These are phyloP conservation scores for Paraphaeosphaeria minitans DNA, from an alignment of 2,329 filamentous ascomycete genomes.

Conservation along the genomic window DNA sequence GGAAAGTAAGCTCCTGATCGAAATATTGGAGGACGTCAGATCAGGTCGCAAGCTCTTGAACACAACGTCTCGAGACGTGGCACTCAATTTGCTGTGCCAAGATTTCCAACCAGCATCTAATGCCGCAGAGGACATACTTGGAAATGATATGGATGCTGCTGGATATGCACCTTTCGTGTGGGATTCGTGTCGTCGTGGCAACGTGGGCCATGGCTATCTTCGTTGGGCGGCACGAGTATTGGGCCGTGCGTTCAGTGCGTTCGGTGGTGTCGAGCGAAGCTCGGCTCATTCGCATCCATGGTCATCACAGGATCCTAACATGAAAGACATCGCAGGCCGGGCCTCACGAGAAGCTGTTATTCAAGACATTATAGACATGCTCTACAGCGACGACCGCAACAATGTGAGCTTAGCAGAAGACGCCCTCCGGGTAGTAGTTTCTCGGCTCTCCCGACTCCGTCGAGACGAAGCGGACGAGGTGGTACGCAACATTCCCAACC, in stretches of 20 bases:
- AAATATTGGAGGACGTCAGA: slow-evolving; percentile 75
- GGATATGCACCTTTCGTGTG: slow-evolving; percentile 71
- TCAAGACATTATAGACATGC: slow-evolving; percentile 42
- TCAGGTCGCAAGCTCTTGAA: slow-evolving; percentile 69
- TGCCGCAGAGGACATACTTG: slow-evolving; percentile 69
- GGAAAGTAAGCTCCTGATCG: slow-evolving; percentile 81
- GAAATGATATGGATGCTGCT: slow-evolving; percentile 67
- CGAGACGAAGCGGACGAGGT: slow-evolving; percentile 35
- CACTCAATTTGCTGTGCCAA: slow-evolving; percentile 73
- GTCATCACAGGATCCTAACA: slow-evolving; percentile 23
- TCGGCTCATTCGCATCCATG: slow-evolving; percentile 32
- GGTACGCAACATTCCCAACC: slow-evolving; percentile 34
- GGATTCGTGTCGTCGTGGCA: slow-evolving; percentile 72
- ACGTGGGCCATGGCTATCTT: slow-evolving; percentile 71
- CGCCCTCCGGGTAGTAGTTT: slow-evolving; percentile 40
- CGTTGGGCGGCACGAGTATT: slow-evolving; percentile 86
- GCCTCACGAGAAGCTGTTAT: slow-evolving; percentile 44
- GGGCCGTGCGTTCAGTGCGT: slow-evolving; percentile 73
- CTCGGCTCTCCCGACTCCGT: slow-evolving; percentile 28
- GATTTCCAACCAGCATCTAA: slow-evolving; percentile 70
- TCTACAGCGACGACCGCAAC: slow-evolving; percentile 46
- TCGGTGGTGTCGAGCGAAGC: slow-evolving; percentile 65
- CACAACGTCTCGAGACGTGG: slow-evolving; percentile 69
- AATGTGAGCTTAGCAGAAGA: slow-evolving; percentile 54
- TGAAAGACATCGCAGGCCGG: slow-evolving; percentile 33